These are phyloP conservation scores for Epichloe gansuensis DNA, from an alignment of 2,329 filamentous ascomycete genomes.

Conservation along the genomic window DNA sequence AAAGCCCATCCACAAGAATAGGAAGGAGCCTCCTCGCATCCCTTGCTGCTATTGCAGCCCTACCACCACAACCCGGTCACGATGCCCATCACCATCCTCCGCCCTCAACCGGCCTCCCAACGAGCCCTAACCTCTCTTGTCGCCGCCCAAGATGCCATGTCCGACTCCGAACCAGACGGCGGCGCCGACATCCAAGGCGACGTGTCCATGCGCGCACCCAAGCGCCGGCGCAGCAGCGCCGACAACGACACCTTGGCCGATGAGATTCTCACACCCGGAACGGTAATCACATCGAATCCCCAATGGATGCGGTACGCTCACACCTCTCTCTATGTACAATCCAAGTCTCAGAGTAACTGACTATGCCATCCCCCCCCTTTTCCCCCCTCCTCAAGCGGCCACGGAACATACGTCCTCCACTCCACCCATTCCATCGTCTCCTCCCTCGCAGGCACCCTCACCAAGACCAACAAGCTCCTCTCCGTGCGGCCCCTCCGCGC, in stretches of 20 bases:
- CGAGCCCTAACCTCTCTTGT: conserved; percentile 11
- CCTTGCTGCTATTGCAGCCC: not conserved
- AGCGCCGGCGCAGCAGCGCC: conserved; percentile 22
- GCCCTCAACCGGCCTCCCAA: conserved; percentile 23
- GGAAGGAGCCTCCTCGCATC: not conserved
- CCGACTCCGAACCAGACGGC: conserved; percentile 31
- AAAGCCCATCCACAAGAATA: not conserved
- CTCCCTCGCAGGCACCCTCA: conserved; percentile 79
- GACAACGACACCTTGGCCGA: conserved; percentile 18
- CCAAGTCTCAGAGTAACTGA: not conserved
- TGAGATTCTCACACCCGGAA: conserved; percentile 74
- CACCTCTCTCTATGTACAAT: not conserved
- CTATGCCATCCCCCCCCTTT: not conserved
- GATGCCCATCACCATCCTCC: conserved; percentile 38
- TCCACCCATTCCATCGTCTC: conserved; percentile 61
- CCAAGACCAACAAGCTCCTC: conserved; percentile 93
- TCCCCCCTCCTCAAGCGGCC: conserved; percentile 48
- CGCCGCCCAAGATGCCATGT: conserved; percentile 21
- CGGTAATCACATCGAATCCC: conserved; percentile 77
- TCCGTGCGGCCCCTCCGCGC: conserved; percentile 82
- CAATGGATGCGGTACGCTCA: conserved; percentile 75
- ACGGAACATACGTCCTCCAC: conserved; percentile 70
- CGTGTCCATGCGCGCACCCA: conserved; percentile 30
- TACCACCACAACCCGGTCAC: not conserved
- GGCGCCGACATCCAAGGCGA: conserved; percentile 33